Evolutionary conservation across 176 grass and related monocot species (phyloP).

Genomic region (Otatea glauca): DNA sequence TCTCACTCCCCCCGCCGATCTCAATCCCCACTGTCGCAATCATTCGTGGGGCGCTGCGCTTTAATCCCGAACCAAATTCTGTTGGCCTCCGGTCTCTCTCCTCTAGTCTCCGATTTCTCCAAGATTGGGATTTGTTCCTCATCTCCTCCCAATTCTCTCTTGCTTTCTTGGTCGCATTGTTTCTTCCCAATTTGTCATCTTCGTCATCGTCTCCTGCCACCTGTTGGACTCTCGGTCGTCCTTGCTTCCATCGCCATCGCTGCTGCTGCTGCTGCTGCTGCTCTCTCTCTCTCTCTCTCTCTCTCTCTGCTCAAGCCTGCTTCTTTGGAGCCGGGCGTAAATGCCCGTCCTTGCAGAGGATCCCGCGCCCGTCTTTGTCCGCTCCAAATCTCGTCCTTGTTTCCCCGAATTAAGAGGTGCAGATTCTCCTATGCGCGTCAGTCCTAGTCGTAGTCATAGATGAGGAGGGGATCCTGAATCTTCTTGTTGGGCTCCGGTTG

Average conservation of each 20-base stretch:
- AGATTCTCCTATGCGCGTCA: not conserved
- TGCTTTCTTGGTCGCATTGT: not conserved
- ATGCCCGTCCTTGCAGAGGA: slow-evolving; percentile 47
- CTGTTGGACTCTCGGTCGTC: not conserved
- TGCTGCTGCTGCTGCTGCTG: not conserved
- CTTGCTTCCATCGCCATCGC: slow-evolving; percentile 45
- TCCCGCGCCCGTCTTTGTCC: not conserved
- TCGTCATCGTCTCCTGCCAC: not conserved
- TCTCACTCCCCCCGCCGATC: slow-evolving; percentile 9
- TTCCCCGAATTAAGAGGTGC: slow-evolving; percentile 13
- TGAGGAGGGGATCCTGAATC: slow-evolving; percentile 16
- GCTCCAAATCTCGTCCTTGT: slow-evolving; percentile 45
- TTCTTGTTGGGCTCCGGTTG: not conserved
- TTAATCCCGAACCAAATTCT: slow-evolving; percentile 19
- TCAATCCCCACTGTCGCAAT: slow-evolving; percentile 36
- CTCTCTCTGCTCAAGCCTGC: not conserved
- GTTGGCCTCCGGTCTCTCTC: not conserved
- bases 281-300: not conserved
- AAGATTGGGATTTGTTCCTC: slow-evolving; percentile 10
- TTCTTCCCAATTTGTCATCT: not conserved
- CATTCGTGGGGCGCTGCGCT: slow-evolving; percentile 41
- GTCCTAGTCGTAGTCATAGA: not conserved
- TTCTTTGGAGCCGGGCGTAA: slow-evolving; percentile 38
- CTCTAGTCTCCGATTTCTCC: slow-evolving; percentile 36
- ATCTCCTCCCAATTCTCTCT: slow-evolving; percentile 12